Conservation (phyloP, 2,329 filamentous ascomycete genomes). For the Colletotrichum caudatum region DNA sequence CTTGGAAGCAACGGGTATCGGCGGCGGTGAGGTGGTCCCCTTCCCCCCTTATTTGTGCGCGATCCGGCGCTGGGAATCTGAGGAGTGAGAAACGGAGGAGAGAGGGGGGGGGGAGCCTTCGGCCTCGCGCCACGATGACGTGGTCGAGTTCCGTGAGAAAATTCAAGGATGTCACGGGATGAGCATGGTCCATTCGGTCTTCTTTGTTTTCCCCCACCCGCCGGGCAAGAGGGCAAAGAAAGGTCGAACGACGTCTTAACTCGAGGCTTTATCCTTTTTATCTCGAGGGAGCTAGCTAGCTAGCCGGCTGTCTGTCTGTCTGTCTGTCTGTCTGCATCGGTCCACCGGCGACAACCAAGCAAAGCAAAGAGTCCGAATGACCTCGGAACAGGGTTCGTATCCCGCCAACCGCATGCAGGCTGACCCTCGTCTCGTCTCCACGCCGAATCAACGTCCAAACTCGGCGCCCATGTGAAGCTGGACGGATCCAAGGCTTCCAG, state of each 20-base stretch:
- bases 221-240: constrained; percentile 4
- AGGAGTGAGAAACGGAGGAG: too few species aligned
- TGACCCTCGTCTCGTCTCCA: neutral
- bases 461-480: constrained; percentile 23
- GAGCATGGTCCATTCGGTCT: neutral
- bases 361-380: constrained; percentile 14
- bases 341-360: neutral
- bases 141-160: neutral
- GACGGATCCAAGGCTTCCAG: neutral
- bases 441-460: neutral
- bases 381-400: constrained; percentile 25
- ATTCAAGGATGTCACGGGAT: constrained; percentile 5
- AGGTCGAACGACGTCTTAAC: neutral
- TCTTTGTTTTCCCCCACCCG: too few species aligned
- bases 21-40: neutral
- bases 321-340: neutral
- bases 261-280: neutral
- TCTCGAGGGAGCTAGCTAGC: too few species aligned
- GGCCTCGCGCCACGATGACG: constrained; percentile 15
- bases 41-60: neutral
- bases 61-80: neutral
- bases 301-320: neutral
- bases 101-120: neutral
- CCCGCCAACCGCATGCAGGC: constrained; percentile 12
- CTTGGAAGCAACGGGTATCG: neutral